phyloP scores from a whole-genome alignment of 1,139 yeast genomes.

The Blastobotrys petasosporus region DNA sequence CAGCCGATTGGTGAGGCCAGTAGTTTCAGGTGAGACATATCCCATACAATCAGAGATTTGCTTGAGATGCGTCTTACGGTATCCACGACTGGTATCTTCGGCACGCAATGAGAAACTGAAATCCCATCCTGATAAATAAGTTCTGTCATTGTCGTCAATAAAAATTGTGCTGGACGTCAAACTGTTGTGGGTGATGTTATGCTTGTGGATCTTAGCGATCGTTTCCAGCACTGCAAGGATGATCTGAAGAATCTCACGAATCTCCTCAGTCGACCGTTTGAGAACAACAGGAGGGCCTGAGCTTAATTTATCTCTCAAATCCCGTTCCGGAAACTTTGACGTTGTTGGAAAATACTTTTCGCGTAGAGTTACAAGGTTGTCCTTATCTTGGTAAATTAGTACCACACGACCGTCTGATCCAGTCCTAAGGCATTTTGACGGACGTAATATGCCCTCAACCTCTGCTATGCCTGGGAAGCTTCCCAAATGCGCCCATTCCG shows the following conservation, averaged over 20 bases:
- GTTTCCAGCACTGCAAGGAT: slow-evolving; percentile 37
- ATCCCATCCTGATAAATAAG: slow-evolving; percentile 48
- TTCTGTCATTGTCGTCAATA: slow-evolving; percentile 33
- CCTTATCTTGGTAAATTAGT: slow-evolving; percentile 22
- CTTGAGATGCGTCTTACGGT: slow-evolving; percentile 27
- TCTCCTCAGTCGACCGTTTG: slow-evolving; percentile 19
- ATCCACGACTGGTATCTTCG: slow-evolving; percentile 40
- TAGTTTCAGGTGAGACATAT: slow-evolving; percentile 49
- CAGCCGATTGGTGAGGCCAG: slow-evolving; percentile 39
- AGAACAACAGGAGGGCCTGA: slow-evolving; percentile 4
- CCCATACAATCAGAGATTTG: slow-evolving; percentile 41
- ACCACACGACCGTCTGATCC: slow-evolving; percentile 20
- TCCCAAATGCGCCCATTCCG: slow-evolving; percentile 4
- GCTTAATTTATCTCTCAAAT: not conserved
- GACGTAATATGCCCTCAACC: slow-evolving; percentile 24
- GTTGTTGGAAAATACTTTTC: slow-evolving; percentile 19
- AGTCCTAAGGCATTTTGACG: slow-evolving; percentile 21
- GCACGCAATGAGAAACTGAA: slow-evolving; percentile 42
- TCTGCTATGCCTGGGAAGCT: slow-evolving; percentile 14
- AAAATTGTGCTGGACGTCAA: slow-evolving; percentile 40
- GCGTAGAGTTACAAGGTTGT: slow-evolving; percentile 21
- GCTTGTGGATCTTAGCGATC: slow-evolving; percentile 39
- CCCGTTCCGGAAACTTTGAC: not conserved
- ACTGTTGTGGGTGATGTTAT: slow-evolving; percentile 48
- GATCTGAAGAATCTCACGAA: slow-evolving; percentile 36